Percentiles rank a stretch among this genome's conserved stretches.
Evolutionary conservation across 257 asterid genomes (phyloP).

Genomic region (Nicotiana attenuata): DNA sequence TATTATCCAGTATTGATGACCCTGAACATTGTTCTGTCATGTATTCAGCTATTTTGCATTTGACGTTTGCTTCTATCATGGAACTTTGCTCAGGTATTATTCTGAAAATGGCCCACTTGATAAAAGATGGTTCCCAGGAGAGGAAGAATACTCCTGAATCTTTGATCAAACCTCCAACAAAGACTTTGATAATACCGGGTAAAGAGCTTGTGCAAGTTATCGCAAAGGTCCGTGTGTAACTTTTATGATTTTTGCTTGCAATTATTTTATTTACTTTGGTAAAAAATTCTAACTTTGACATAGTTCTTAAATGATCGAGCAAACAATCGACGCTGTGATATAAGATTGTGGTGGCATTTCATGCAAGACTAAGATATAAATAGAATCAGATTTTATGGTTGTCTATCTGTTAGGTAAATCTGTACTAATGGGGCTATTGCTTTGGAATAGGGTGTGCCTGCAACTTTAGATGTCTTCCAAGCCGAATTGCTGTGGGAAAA

Average conservation of each 20-base stretch:
- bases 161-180: slow-evolving; percentile 48
- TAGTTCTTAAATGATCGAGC: background rate
- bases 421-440: background rate
- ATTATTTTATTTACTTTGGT: background rate
- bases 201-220: slow-evolving; percentile 85
- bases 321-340: background rate
- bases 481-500: slow-evolving; percentile 58
- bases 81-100: slow-evolving; percentile 50
- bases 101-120: slow-evolving; percentile 78
- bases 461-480: slow-evolving; percentile 53
- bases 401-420: background rate
- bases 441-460: slow-evolving; percentile 68
- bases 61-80: slow-evolving; percentile 10
- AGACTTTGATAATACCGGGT: slow-evolving; percentile 65
- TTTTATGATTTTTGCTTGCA: background rate
- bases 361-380: background rate
- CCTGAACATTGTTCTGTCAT: background rate
- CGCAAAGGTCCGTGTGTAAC: slow-evolving; percentile 61
- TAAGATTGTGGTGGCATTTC: background rate
- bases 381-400: slow-evolving; percentile 6
- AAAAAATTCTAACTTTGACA: background rate
- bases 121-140: slow-evolving; percentile 66
- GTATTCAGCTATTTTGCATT: background rate
- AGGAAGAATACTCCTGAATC: slow-evolving; percentile 40
- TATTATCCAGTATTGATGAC: background rate